These are phyloP conservation scores for Sporothrix humicola DNA, from an alignment of 2,329 filamentous ascomycete genomes.

Conservation along the genomic window DNA sequence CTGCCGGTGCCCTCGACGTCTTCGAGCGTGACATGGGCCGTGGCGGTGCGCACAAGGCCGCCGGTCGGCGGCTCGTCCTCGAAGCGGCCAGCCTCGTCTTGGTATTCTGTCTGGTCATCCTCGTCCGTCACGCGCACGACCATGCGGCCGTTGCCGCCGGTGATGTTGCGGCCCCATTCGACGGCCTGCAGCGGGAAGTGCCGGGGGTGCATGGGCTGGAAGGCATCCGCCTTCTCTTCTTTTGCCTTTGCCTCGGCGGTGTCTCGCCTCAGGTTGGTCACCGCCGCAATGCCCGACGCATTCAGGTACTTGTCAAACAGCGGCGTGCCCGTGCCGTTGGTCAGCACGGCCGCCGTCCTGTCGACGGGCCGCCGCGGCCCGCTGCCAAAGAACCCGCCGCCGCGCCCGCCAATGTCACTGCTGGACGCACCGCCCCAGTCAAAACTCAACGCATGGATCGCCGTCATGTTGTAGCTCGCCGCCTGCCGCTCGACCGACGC, in stretches of 20 bases:
- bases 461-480: constrained; percentile 66
- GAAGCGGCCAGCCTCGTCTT: constrained; percentile 42
- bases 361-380: background rate
- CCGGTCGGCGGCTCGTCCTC: constrained; percentile 49
- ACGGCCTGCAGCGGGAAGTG: constrained; percentile 38
- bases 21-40: constrained; percentile 72
- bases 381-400: constrained; percentile 9
- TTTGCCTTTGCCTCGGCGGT: background rate
- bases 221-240: background rate
- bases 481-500: constrained; percentile 54
- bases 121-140: constrained; percentile 69
- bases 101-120: constrained; percentile 50
- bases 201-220: background rate
- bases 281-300: background rate
- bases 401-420: background rate
- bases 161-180: constrained; percentile 81
- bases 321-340: background rate
- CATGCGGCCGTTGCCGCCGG: constrained; percentile 71
- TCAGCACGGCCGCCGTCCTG: background rate
- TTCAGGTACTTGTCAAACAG: background rate
- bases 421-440: constrained; percentile 36
- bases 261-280: no score
- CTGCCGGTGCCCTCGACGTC: constrained; percentile 72
- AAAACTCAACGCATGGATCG: constrained; percentile 70
- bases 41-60: constrained; percentile 69